Percentiles rank a stretch among this genome's conserved stretches.
Evolutionary conservation across 352 stramenopile genomes (phyloP).

Genomic region (Globisporangium viniferum): DNA sequence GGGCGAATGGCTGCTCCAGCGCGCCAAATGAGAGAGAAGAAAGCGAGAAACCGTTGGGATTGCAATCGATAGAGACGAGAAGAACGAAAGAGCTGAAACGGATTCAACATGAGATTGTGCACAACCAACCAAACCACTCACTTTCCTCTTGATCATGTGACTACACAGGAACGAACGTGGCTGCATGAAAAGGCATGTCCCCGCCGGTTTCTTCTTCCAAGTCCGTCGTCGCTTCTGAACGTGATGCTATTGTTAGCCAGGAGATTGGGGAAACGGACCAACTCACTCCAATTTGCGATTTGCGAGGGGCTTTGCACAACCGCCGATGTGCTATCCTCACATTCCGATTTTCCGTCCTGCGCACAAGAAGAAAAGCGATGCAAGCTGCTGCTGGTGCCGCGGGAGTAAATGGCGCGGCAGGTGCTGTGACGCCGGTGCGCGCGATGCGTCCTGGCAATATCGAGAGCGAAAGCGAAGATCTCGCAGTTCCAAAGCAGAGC

Average conservation of each 20-base stretch:
- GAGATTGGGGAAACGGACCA: not conserved
- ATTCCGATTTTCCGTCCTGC: slow-evolving; percentile 1
- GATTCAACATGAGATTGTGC: not conserved
- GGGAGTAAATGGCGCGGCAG: not conserved
- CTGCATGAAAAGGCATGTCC: not conserved
- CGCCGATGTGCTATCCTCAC: not conserved
- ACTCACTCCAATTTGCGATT: not conserved
- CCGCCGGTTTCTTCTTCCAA: not conserved
- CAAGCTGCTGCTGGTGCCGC: slow-evolving; percentile 1
- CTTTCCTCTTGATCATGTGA: not conserved
- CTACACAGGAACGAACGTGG: not conserved
- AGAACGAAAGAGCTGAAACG: not conserved
- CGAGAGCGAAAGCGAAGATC: slow-evolving; percentile 9
- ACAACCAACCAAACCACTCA: not conserved
- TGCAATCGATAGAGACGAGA: not conserved
- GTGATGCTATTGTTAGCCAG: not conserved
- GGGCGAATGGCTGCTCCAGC: slow-evolving; percentile 38
- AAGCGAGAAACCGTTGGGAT: not conserved
- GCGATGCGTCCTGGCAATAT: not conserved
- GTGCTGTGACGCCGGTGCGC: slow-evolving; percentile 8
- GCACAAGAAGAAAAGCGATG: not conserved
- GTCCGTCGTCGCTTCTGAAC: not conserved
- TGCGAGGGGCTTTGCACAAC: not conserved
- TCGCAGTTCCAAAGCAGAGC: not conserved
- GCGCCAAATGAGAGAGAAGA: slow-evolving; percentile 1